Percentiles rank a stretch among this genome's conserved stretches.
phyloP scores from a whole-genome alignment of 805 yeast species.

The Allodekkera sacchari region DNA sequence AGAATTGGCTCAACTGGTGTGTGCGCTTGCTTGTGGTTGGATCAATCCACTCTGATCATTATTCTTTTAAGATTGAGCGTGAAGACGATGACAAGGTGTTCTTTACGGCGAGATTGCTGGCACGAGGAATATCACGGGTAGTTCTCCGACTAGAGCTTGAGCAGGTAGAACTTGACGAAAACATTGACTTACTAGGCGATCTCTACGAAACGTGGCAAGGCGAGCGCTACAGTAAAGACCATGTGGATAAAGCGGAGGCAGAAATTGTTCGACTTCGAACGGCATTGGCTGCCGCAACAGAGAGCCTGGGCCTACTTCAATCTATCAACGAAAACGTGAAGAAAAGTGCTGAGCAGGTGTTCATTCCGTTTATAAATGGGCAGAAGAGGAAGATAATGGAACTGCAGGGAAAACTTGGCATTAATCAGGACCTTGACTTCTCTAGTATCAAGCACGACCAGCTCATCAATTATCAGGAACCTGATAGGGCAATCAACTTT shows the following conservation, averaged over 20 bases:
- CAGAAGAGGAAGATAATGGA: conserved; percentile 2
- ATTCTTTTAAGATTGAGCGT: not conserved
- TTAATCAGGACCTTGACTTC: conserved; percentile 1
- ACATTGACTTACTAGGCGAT: conserved; percentile 2
- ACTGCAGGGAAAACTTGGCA: conserved; percentile 1
- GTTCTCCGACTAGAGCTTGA: not conserved
- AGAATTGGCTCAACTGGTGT: conserved; percentile 2
- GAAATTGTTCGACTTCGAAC: not conserved
- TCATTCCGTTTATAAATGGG: conserved; percentile 3
- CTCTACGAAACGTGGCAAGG: not conserved
- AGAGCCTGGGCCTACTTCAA: not conserved
- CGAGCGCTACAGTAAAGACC: not conserved
- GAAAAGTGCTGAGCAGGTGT: conserved; percentile 1
- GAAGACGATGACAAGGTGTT: not conserved
- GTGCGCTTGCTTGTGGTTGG: conserved; percentile 1
- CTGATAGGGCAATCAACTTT: conserved; percentile 11
- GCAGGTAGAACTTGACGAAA: not conserved
- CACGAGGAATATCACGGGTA: conserved; percentile 1
- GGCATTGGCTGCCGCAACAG: not conserved
- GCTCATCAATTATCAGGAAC: conserved; percentile 7
- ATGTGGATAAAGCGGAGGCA: not conserved
- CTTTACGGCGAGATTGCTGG: not conserved
- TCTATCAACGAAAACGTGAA: conserved; percentile 3
- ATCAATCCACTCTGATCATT: conserved; percentile 1
- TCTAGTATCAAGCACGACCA: not conserved